A percentile compares a stretch with the other conserved stretches of the same genome.
Conservation (phyloP, 169 alveolate species). For the Eimeria necatrix region DNA sequence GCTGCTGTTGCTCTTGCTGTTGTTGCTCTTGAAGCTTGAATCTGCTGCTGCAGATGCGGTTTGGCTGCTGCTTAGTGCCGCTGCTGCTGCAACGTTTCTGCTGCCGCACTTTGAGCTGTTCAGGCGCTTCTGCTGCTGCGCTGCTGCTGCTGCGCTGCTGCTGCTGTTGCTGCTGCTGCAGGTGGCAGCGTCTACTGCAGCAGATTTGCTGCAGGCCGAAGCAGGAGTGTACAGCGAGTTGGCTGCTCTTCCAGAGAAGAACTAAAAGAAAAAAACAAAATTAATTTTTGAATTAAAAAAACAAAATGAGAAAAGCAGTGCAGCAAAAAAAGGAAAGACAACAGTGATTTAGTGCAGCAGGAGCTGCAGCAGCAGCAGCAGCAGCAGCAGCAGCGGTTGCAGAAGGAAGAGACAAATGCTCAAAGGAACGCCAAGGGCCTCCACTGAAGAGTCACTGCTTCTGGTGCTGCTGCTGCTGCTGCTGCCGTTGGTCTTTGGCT, state of each 20-base stretch:
- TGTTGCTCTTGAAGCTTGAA: background rate
- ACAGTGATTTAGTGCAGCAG: too few relatives aligned
- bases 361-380: too few relatives aligned
- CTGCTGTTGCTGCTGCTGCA: background rate
- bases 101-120: background rate
- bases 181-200: slow-evolving; percentile 23
- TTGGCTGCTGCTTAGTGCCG: background rate
- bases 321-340: too few relatives aligned
- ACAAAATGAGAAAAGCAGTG: too few relatives aligned
- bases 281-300: background rate
- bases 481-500: too few relatives aligned
- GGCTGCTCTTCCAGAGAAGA: background rate
- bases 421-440: too few relatives aligned
- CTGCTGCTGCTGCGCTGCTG: background rate
- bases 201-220: background rate
- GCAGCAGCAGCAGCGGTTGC: too few relatives aligned
- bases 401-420: too few relatives aligned
- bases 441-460: too few relatives aligned
- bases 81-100: background rate
- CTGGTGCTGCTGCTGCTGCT: too few relatives aligned
- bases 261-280: background rate
- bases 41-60: background rate
- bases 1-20: too few relatives aligned
- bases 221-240: background rate
- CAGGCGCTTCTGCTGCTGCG: background rate